A percentile compares a stretch with the other conserved stretches of the same genome.
phyloP scores from a whole-genome alignment of 257 asterid genomes.

The Haberlea rhodopensis region DNA sequence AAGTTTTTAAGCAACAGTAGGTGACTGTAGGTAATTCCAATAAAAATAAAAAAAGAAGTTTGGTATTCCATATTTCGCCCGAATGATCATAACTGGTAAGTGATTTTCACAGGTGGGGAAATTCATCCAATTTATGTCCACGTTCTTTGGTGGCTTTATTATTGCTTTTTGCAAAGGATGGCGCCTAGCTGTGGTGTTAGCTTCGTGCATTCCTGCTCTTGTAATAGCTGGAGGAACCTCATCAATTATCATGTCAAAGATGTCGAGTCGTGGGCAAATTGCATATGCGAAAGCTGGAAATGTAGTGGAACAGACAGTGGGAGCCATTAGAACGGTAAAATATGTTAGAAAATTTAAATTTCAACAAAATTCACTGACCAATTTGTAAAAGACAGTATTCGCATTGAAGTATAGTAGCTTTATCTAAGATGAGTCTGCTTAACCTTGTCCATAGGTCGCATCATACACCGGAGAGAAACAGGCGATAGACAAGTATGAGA shows the following conservation, averaged over 20 bases:
- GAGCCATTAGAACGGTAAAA: conserved; percentile 73
- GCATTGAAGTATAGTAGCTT: background rate
- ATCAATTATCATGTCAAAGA: conserved; percentile 42
- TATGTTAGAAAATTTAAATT: too few species aligned
- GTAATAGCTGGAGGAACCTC: conserved; percentile 39
- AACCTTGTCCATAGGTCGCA: conserved; percentile 42
- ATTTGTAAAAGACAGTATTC: background rate
- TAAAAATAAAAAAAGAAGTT: too few species aligned
- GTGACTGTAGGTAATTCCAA: background rate
- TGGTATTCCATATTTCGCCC: too few species aligned
- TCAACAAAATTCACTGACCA: too few species aligned
- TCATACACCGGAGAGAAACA: conserved; percentile 64
- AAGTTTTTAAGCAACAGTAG: conserved; percentile 3
- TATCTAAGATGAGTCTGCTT: background rate
- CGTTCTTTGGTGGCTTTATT: conserved; percentile 44
- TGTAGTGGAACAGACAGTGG: conserved; percentile 68
- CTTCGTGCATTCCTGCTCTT: conserved; percentile 41
- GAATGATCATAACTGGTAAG: background rate
- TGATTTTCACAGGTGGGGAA: conserved; percentile 44
- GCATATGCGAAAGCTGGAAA: conserved; percentile 80
- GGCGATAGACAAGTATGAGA: conserved; percentile 48
- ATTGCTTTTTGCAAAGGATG: conserved; percentile 54
- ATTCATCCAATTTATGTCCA: conserved; percentile 38
- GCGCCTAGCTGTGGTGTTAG: conserved; percentile 41
- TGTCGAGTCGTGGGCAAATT: conserved; percentile 50